Percentiles rank a stretch among this genome's conserved stretches.
Conservation (phyloP, 768 basidiomycete species). For the Chalciporus sphaerocephalus region DNA sequence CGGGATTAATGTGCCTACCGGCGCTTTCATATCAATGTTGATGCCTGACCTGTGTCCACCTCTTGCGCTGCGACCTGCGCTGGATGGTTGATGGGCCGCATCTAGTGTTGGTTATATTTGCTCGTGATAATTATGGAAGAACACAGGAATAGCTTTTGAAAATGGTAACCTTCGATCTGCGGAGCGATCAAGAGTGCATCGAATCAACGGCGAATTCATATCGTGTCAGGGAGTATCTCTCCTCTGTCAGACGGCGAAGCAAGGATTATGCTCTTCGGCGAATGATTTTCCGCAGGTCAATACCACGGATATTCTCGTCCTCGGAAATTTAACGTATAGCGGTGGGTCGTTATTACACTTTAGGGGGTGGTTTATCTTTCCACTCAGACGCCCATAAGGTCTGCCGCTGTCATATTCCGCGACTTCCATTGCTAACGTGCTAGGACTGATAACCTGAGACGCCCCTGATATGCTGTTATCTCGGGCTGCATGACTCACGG, state of each 20-base stretch:
- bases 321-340: conserved; percentile 22
- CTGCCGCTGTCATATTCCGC: neutral
- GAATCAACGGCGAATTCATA: conserved; percentile 15
- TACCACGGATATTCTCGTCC: conserved; percentile 10
- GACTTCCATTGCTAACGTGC: neutral
- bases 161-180: conserved; percentile 21
- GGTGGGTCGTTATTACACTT: conserved; percentile 10
- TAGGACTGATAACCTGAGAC: neutral
- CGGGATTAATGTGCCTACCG: neutral
- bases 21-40: neutral
- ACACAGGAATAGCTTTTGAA: conserved; percentile 6
- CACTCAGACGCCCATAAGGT: neutral
- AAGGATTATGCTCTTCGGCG: neutral
- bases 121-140: conserved; percentile 28
- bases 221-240: neutral
- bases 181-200: conserved; percentile 20
- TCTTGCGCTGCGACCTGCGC: neutral
- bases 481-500: neutral
- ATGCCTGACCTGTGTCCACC: neutral
- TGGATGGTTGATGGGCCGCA: too few relatives aligned
- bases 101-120: too few relatives aligned
- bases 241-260: neutral
- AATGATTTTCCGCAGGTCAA: conserved; percentile 2
- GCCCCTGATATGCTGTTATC: neutral
- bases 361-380: neutral